phyloP scores from a whole-genome alignment of 768 basidiomycete species.

The Lentinula detonsa region DNA sequence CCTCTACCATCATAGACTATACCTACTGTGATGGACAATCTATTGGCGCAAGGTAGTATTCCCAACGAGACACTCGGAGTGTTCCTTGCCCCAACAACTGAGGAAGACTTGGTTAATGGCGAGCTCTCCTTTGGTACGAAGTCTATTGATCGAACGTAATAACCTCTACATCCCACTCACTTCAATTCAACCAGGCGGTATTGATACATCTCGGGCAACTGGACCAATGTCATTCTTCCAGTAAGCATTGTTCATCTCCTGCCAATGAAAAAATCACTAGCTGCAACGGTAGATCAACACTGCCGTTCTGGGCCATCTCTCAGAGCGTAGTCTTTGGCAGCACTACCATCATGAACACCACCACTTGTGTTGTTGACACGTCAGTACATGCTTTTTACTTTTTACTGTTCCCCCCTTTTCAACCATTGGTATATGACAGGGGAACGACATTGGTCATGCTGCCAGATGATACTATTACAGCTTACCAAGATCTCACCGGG shows the following conservation, averaged over 20 bases:
- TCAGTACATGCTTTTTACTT: background rate
- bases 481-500: conserved; percentile 40
- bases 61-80: background rate
- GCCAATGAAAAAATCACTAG: background rate
- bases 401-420: background rate
- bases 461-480: conserved; percentile 37
- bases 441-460: conserved; percentile 48
- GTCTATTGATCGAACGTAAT: background rate
- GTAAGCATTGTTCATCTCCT: background rate
- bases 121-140: background rate
- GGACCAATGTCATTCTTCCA: background rate
- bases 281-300: background rate
- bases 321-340: background rate
- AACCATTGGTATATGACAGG: conserved; percentile 19
- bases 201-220: background rate
- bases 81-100: background rate
- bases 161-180: too few species aligned
- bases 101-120: background rate
- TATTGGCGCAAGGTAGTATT: background rate
- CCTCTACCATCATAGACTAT: background rate
- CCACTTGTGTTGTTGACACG: background rate
- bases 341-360: background rate
- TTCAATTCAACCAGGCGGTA: background rate
- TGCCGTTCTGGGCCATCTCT: background rate
- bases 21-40: background rate